Conservation (phyloP, 768 basidiomycete species). For the Rhodotorula sphaerocarpa region DNA sequence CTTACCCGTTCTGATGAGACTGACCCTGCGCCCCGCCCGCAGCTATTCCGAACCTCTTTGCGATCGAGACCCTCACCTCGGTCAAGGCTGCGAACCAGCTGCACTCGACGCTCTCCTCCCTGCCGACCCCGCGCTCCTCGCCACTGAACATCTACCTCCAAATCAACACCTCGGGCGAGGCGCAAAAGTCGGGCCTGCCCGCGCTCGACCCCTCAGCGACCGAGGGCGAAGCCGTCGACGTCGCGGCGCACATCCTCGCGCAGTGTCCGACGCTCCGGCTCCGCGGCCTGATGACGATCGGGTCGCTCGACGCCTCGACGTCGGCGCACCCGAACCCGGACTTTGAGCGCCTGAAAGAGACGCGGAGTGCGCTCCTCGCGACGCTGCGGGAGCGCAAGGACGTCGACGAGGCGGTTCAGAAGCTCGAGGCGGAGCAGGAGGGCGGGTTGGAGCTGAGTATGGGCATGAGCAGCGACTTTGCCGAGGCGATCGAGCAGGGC, state of each 20-base stretch:
- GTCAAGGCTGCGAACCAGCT: slow-evolving; percentile 69
- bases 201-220: slow-evolving; percentile 43
- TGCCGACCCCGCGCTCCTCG: slow-evolving; percentile 71
- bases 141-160: slow-evolving; percentile 80
- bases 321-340: slow-evolving; percentile 55
- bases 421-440: slow-evolving; percentile 30
- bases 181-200: slow-evolving; percentile 73
- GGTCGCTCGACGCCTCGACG: slow-evolving; percentile 63
- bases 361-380: slow-evolving; percentile 19
- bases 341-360: slow-evolving; percentile 51
- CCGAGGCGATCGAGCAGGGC: slow-evolving; percentile 70
- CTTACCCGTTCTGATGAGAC: too few relatives aligned
- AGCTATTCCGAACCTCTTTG: slow-evolving; percentile 82
- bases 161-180: slow-evolving; percentile 92
- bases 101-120: slow-evolving; percentile 59
- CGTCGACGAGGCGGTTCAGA: slow-evolving; percentile 16
- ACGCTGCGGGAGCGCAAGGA: neutral
- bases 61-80: slow-evolving; percentile 77
- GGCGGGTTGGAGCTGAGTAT: slow-evolving; percentile 51
- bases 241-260: slow-evolving; percentile 63
- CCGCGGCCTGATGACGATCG: slow-evolving; percentile 94
- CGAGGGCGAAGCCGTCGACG: slow-evolving; percentile 53
- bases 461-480: slow-evolving; percentile 97
- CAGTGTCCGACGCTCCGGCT: slow-evolving; percentile 68
- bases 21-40: slow-evolving; percentile 4